These are phyloP conservation scores for Gloeostereum incarnatum DNA, from an alignment of 768 basidiomycete genomes.

Conservation along the genomic window DNA sequence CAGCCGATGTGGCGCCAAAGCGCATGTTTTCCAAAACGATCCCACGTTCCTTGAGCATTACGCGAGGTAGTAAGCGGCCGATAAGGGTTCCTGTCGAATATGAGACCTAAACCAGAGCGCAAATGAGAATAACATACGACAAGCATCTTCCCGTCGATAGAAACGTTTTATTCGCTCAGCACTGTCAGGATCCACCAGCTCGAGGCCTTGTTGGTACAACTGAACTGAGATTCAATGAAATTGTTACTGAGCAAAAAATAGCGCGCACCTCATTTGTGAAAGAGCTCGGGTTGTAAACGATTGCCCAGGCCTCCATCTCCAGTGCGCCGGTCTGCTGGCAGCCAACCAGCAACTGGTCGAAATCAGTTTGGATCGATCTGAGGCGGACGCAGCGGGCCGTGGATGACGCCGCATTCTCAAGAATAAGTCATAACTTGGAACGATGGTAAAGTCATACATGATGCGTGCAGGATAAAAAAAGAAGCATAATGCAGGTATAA, in stretches of 20 bases:
- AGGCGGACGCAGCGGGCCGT: too few species aligned
- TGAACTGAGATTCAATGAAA: constrained; percentile 15
- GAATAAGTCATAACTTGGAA: too few species aligned
- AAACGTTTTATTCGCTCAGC: constrained; percentile 52
- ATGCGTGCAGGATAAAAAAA: too few species aligned
- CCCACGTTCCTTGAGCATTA: constrained; percentile 51
- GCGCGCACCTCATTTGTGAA: constrained; percentile 22
- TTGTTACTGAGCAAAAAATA: not conserved
- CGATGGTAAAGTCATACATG: too few species aligned
- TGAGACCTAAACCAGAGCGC: not conserved
- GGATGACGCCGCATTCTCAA: too few species aligned
- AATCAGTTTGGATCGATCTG: too few species aligned
- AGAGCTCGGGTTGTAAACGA: constrained; percentile 27
- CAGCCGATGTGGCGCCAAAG: constrained; percentile 48
- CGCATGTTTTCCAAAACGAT: constrained; percentile 33
- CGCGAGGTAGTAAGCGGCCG: constrained; percentile 65
- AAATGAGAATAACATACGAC: constrained; percentile 38
- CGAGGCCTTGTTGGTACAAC: constrained; percentile 57
- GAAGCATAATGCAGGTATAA: too few species aligned
- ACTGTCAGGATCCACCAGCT: constrained; percentile 47
- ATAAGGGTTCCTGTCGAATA: constrained; percentile 55
- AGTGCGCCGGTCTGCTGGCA: too few species aligned
- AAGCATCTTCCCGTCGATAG: constrained; percentile 65
- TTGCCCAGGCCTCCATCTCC: constrained; percentile 39
- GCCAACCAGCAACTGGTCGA: too few species aligned